These are phyloP conservation scores for Xylariaceae sp. DNA, from an alignment of 2,329 filamentous ascomycete genomes.

Conservation along the genomic window DNA sequence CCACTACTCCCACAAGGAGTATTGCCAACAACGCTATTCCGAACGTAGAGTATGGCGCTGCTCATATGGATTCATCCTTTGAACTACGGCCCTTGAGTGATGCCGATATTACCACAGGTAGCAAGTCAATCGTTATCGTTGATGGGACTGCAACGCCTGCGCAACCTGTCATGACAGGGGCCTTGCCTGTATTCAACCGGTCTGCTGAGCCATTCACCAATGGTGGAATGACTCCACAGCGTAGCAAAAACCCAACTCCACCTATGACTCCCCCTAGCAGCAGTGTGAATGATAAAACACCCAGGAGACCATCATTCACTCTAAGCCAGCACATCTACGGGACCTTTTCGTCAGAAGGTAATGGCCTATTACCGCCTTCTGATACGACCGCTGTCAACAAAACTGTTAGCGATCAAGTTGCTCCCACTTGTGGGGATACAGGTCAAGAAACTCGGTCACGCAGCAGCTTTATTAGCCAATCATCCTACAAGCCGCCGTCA, in stretches of 20 bases:
- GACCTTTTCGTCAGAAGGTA: slow-evolving; percentile 34
- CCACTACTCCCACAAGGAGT: slow-evolving; percentile 24
- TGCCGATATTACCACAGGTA: slow-evolving; percentile 66
- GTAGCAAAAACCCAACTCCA: slow-evolving; percentile 50
- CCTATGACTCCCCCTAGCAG: slow-evolving; percentile 55
- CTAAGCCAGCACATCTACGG: slow-evolving; percentile 43
- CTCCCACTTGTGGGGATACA: slow-evolving; percentile 31
- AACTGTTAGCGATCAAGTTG: slow-evolving; percentile 33
- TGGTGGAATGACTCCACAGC: slow-evolving; percentile 40
- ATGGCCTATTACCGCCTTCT: slow-evolving; percentile 43
- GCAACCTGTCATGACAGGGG: slow-evolving; percentile 48
- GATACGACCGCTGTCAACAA: slow-evolving; percentile 27
- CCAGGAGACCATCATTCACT: slow-evolving; percentile 51
- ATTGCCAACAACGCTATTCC: slow-evolving; percentile 32
- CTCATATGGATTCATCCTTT: slow-evolving; percentile 41
- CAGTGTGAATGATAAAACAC: slow-evolving; percentile 35
- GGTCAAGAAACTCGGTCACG: slow-evolving; percentile 30
- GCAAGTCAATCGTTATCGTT: slow-evolving; percentile 84
- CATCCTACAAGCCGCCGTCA: slow-evolving; percentile 32
- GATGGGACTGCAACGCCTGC: slow-evolving; percentile 57
- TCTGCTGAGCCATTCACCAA: slow-evolving; percentile 52
- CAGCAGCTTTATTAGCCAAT: slow-evolving; percentile 27
- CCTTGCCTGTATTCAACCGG: slow-evolving; percentile 38
- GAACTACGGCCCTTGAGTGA: slow-evolving; percentile 45
- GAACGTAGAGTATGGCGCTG: slow-evolving; percentile 39